A percentile compares a stretch with the other conserved stretches of the same genome.
Conservation (phyloP, 345 rosid genomes). For the Eucalyptus decipiens region DNA sequence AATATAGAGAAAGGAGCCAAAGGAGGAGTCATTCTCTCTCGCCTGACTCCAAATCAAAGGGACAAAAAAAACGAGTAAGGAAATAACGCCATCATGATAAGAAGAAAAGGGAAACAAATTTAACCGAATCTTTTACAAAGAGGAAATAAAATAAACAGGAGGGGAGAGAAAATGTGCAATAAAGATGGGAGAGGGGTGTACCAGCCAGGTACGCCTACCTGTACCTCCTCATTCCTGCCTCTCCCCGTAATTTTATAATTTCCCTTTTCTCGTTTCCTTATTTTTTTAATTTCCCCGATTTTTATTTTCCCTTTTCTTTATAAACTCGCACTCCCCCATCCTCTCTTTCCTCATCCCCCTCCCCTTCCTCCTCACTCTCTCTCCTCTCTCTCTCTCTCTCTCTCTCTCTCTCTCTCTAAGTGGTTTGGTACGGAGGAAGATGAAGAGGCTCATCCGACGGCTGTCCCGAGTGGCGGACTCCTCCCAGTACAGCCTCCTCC, state of each 20-base stretch:
- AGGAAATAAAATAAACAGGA: not conserved
- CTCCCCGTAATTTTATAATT: not conserved
- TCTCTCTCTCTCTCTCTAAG: not conserved
- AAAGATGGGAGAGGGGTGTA: not conserved
- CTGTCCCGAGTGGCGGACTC: constrained; percentile 88
- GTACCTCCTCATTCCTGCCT: not conserved
- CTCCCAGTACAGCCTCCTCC: constrained; percentile 68
- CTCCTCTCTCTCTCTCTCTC: no score
- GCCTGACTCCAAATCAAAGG: not conserved
- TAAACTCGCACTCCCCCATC: not conserved
- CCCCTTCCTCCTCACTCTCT: not conserved
- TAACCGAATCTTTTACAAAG: not conserved
- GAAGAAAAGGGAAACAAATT: not conserved
- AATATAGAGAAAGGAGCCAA: not conserved
- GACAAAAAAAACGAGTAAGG: not conserved
- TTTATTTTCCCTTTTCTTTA: not conserved
- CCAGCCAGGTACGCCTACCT: not conserved
- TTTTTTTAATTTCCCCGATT: not conserved
- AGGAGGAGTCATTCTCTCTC: not conserved
- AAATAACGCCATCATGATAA: not conserved
- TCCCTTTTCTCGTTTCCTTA: not conserved
- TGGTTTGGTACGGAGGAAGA: not conserved
- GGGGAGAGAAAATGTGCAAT: not conserved
- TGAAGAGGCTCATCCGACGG: constrained; percentile 91
- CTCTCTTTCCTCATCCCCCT: not conserved